Evolutionary conservation across 2,329 filamentous ascomycete species (phyloP), one percentile per base, ranked within the genome.

Genomic region (Bimuria novae-zelandiae): DNA sequence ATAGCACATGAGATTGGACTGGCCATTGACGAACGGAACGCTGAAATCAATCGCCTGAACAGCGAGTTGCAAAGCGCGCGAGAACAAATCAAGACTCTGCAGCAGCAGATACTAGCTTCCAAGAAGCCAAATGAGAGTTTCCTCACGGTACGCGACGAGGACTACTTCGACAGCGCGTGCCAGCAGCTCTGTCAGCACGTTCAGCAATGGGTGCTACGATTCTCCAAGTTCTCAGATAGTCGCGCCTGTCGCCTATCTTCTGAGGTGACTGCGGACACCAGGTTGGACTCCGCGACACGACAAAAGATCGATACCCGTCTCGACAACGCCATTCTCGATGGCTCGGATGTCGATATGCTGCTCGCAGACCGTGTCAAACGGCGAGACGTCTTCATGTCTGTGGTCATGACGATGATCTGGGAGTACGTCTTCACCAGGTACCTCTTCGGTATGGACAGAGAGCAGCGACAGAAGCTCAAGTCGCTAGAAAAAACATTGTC

Each of bases 351-450:
- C 58, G 92, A 97, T 74, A 79, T 81, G 52, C 94, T 96, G 68
- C 86, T 99, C 43, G 84, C 84, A 61, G 93, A 99, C 72, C 89
- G 95, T 33, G 89, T 97, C 49, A 87, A 84, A 67, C 88, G 94
- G 56, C 87, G 93, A 55, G 93, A 97, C 72, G 87, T 97, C 53
- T 97, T 99, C 81, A 97, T 97, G 91, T 94, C 92, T 32, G 92
- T 99, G 74, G 90, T 93, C 51, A 97, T 97, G 92, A 94, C 89
- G 56, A 97, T 99, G 92, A 87, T 99, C 46, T 99, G 92, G 92
- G 94, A 99, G 75, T 97, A 95, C 69, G 88, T 99, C 71, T 99
- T 99, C 72, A 97, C 93, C 7, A 87, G 94, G 59, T 99, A 99
- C 74, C 86, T 99, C 22, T 99, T 99, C 72, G 94, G 94, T 65